Evolutionary conservation across 768 basidiomycete species (phyloP).

Genomic region (Tulasnella sp.): DNA sequence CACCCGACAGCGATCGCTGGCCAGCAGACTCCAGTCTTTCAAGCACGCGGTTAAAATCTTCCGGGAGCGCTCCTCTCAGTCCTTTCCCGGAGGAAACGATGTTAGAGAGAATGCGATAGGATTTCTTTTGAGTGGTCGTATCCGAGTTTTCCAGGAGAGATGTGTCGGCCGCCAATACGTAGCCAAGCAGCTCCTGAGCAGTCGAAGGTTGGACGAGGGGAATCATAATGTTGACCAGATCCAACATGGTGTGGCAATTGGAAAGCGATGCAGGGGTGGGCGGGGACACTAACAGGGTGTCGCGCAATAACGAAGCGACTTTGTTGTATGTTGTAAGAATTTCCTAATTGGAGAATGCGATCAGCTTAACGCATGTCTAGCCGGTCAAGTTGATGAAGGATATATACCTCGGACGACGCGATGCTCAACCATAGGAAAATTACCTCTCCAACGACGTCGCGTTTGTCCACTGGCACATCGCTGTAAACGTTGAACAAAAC

Average conservation of each 20-base stretch:
- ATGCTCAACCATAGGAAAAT: slow-evolving; percentile 81
- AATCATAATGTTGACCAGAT: slow-evolving; percentile 77
- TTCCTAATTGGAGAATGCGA: slow-evolving; percentile 40
- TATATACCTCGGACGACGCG: slow-evolving; percentile 56
- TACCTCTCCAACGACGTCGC: slow-evolving; percentile 77
- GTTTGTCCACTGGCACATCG: slow-evolving; percentile 62
- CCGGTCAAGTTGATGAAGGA: background rate
- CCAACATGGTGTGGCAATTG: slow-evolving; percentile 39
- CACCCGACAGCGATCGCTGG: slow-evolving; percentile 43
- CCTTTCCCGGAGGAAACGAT: slow-evolving; percentile 59
- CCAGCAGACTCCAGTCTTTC: background rate
- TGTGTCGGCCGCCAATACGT: slow-evolving; percentile 47
- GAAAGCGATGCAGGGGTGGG: slow-evolving; percentile 31
- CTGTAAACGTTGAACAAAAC: slow-evolving; percentile 97
- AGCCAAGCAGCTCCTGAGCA: slow-evolving; percentile 53
- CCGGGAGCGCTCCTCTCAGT: slow-evolving; percentile 37
- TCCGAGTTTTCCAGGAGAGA: slow-evolving; percentile 69
- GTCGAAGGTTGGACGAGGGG: slow-evolving; percentile 62
- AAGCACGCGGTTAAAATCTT: slow-evolving; percentile 44
- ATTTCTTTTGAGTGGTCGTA: slow-evolving; percentile 89
- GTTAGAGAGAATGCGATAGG: slow-evolving; percentile 78
- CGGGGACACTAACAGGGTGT: slow-evolving; percentile 42
- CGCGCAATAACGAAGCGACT: slow-evolving; percentile 60
- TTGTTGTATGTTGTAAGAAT: slow-evolving; percentile 74
- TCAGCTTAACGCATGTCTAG: background rate